These are phyloP conservation scores for Acanthamoeba castellanii DNA, from an alignment of 208 protist species.

Conservation along the genomic window DNA sequence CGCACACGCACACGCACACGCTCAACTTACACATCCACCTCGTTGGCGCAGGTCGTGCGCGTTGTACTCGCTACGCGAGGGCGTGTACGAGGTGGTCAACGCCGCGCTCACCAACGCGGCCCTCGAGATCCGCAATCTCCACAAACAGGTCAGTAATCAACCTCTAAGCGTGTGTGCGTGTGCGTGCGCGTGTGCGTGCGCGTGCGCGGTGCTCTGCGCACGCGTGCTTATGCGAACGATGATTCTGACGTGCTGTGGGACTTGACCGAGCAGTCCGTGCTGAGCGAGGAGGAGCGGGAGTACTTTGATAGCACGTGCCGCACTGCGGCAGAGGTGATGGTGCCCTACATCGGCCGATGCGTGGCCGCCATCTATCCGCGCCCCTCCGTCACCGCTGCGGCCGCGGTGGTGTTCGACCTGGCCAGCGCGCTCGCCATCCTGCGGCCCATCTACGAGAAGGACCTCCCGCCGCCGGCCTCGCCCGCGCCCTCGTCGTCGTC, in stretches of 20 bases:
- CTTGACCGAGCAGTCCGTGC: neutral
- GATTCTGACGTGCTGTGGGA: neutral
- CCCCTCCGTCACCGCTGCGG: neutral
- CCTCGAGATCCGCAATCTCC: slow-evolving; percentile 22
- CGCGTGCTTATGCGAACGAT: neutral
- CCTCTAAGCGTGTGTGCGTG: neutral
- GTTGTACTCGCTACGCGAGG: slow-evolving; percentile 2
- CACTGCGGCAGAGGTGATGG: slow-evolving; percentile 2
- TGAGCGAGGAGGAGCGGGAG: slow-evolving; percentile 49
- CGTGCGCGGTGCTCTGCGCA: too few relatives aligned
- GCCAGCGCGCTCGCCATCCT: neutral
- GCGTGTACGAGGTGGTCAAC: slow-evolving; percentile 27
- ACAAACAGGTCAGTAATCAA: slow-evolving; percentile 20
- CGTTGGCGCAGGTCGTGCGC: neutral
- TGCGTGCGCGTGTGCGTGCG: too few relatives aligned
- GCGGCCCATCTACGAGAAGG: slow-evolving; percentile 54
- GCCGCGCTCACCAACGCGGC: slow-evolving; percentile 46
- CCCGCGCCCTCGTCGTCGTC: neutral
- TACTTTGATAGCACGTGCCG: slow-evolving; percentile 31
- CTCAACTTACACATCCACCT: neutral
- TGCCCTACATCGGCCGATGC: slow-evolving; percentile 4
- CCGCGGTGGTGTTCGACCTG: neutral
- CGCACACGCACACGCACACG: too few relatives aligned
- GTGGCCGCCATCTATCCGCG: slow-evolving; percentile 28
- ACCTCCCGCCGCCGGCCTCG: neutral